Evolutionary conservation across 768 basidiomycete genomes (phyloP).

Genomic region (Trichaptum fuscoviolaceum): DNA sequence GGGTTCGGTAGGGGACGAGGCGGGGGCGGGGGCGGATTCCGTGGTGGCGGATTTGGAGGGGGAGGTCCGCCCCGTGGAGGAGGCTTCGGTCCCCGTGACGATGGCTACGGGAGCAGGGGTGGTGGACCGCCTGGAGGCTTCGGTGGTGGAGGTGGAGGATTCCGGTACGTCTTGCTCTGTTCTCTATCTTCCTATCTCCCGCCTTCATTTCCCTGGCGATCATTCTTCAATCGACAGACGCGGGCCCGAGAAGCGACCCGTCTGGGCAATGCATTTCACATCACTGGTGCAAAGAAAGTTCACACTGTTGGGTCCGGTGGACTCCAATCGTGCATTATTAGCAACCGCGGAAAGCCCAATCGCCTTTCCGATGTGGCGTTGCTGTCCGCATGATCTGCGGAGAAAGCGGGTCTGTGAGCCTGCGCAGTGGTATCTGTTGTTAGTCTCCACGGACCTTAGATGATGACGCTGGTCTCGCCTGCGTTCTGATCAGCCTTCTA

Average conservation of each 20-base stretch:
- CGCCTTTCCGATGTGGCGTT: neutral
- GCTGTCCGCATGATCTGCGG: neutral
- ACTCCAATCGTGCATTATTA: neutral
- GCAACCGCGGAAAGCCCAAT: neutral
- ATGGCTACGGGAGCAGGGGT: conserved; percentile 19
- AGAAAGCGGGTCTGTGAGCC: neutral
- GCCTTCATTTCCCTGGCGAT: neutral
- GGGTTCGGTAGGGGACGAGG: conserved; percentile 13
- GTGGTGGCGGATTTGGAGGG: conserved; percentile 35
- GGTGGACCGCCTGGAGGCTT: conserved; percentile 23
- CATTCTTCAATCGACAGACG: neutral
- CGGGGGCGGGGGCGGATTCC: conserved; percentile 28
- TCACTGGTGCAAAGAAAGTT: no score
- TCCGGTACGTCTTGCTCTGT: conserved; percentile 14
- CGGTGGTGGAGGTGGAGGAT: conserved; percentile 26
- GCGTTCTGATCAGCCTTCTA: no score
- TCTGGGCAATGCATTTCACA: no score
- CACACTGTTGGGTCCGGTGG: no score
- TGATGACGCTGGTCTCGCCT: neutral
- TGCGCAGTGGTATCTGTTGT: neutral
- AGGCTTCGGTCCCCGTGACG: conserved; percentile 16
- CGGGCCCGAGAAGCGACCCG: no score
- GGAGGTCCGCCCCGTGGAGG: conserved; percentile 16
- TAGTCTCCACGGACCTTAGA: neutral
- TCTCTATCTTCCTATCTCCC: neutral